Evolutionary conservation across 768 basidiomycete species (phyloP), one percentile per base, ranked within the genome.

Genomic region (Mycena metata): DNA sequence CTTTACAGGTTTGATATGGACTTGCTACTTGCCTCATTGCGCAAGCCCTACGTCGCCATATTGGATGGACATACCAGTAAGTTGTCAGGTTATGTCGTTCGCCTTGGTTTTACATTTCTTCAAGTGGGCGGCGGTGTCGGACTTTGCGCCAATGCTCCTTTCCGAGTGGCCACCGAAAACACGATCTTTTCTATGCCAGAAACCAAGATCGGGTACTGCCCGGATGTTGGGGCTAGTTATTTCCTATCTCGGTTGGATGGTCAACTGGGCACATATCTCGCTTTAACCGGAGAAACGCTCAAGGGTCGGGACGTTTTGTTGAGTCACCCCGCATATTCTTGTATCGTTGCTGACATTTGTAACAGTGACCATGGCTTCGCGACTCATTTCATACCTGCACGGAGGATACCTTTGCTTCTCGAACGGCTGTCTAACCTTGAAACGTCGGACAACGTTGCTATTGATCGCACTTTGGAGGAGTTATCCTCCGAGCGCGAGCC

Each of bases 61-160:
- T 86, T 98, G 78, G 95, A 99, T 76, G 97, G 98, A 15, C 85
- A 92, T 51, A 96, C 96, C 12, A 94, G 97, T 98, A 75, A 66
- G 94, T 86, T 67, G 55, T 50, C 42, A 39, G 45, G 46, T 57
- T 47, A 41, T 67, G 68, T 69, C 73, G 15, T 72, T 45, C 39
- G 47, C 36, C 59, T 67, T 45, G 59, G 12, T 52, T 33, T 55
- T 60, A 56, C 42, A 39, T 15, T 60, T 72, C 64, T 58, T 61
- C 54, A 60, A 98, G 96, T 98, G 92, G 98, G 98, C 51, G 98
- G 98, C 60, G 98, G 98, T 55, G 94, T 93, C 23, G 98, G 98
- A 43, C 89, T 99, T 54, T 84, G 89, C 43, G 88, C 91, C 13
- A 88, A 91, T 64, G 97, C 96, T 5, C 87, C 91, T 0, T 96